Conservation (phyloP, 768 basidiomycete genomes). For the Termitomyces sp. region DNA sequence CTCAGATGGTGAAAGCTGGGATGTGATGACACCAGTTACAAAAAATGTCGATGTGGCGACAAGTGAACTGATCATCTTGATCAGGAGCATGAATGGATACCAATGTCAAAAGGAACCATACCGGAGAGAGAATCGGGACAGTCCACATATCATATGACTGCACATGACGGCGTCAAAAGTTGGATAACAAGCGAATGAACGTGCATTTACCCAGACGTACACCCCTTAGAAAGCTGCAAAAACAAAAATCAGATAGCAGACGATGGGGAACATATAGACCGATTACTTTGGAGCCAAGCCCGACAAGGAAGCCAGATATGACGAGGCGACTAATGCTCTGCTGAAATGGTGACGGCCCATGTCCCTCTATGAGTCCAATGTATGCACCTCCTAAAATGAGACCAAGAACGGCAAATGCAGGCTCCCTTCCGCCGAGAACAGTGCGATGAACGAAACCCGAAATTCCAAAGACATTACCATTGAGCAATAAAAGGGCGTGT, state of each 20-base stretch:
- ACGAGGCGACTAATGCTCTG: conserved; percentile 25
- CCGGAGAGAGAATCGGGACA: conserved; percentile 53
- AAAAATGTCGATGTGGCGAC: conserved; percentile 51
- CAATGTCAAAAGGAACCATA: conserved; percentile 16
- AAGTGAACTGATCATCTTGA: conserved; percentile 36
- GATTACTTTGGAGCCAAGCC: conserved; percentile 53
- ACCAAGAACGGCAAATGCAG: conserved; percentile 34
- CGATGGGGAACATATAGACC: not conserved
- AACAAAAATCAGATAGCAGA: conserved; percentile 3
- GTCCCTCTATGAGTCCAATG: conserved; percentile 34
- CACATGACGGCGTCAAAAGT: not conserved
- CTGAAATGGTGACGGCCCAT: conserved; percentile 20
- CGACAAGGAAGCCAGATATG: conserved; percentile 50
- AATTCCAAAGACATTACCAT: conserved; percentile 53
- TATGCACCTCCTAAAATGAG: conserved; percentile 43
- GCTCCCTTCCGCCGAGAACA: conserved; percentile 37
- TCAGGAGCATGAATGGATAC: conserved; percentile 1
- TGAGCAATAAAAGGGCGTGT: conserved; percentile 46
- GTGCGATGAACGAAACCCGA: conserved; percentile 56
- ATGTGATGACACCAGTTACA: conserved; percentile 39
- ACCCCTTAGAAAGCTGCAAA: conserved; percentile 50
- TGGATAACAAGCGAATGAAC: not conserved
- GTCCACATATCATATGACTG: conserved; percentile 61
- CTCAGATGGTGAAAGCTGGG: conserved; percentile 30
- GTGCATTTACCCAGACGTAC: conserved; percentile 51